Conservation (phyloP, 1,284 basidiomycete species). For the Apiotrichum veenhuisii region DNA sequence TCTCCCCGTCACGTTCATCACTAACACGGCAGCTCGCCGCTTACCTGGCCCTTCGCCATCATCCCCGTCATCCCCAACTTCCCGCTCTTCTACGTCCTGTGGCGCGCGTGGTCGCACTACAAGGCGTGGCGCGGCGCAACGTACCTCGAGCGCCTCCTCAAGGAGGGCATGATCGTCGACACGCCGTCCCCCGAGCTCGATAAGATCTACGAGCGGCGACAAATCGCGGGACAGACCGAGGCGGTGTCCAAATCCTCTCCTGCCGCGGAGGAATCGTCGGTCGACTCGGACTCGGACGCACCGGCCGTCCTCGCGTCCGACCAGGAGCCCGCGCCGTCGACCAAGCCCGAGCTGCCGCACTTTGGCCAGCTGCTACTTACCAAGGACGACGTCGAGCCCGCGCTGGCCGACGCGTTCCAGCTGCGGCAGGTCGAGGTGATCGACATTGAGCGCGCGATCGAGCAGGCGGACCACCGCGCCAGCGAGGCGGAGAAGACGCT, state of each 20-base stretch:
- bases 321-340: not conserved
- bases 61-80: slow-evolving; percentile 53
- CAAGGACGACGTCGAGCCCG: slow-evolving; percentile 33
- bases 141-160: slow-evolving; percentile 41
- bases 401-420: slow-evolving; percentile 40
- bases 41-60: slow-evolving; percentile 51
- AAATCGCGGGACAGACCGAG: too few relatives aligned
- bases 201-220: slow-evolving; percentile 25
- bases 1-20: too few relatives aligned
- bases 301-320: not conserved
- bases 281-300: not conserved
- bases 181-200: slow-evolving; percentile 26
- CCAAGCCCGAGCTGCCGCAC: not conserved
- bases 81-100: slow-evolving; percentile 53
- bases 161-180: slow-evolving; percentile 42
- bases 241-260: too few relatives aligned
- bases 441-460: slow-evolving; percentile 49
- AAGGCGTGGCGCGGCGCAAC: slow-evolving; percentile 48
- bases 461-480: slow-evolving; percentile 47
- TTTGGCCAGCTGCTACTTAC: slow-evolving; percentile 24
- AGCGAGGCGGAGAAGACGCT: slow-evolving; percentile 17
- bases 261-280: too few relatives aligned
- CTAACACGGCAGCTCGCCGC: slow-evolving; percentile 27
- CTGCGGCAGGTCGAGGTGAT: slow-evolving; percentile 44
- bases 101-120: slow-evolving; percentile 53